Conservation (phyloP, 352 stramenopile genomes). For the Globisporangium emineosum region DNA sequence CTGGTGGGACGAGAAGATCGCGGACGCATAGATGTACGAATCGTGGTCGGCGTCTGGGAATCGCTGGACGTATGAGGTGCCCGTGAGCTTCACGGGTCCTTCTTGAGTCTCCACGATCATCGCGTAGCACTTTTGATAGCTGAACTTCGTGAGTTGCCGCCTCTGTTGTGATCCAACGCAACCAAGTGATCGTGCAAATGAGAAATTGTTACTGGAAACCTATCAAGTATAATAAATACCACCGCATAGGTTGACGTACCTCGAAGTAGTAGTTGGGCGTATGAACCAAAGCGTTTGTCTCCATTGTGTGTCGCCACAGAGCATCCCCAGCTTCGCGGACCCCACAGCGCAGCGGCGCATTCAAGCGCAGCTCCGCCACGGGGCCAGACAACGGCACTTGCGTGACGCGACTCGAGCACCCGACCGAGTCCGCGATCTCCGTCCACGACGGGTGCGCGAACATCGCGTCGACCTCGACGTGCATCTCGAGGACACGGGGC, state of each 20-base stretch:
- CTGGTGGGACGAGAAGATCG: neutral
- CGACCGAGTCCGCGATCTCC: neutral
- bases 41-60: neutral
- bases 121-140: constrained; percentile 12
- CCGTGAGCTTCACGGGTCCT: neutral
- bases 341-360: neutral
- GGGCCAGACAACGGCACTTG: neutral
- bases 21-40: constrained; percentile 4
- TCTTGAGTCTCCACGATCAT: neutral
- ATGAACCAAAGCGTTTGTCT: constrained; percentile 17
- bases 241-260: neutral
- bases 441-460: neutral
- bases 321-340: neutral
- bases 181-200: no score
- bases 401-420: neutral
- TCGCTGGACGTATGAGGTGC: constrained; percentile 4
- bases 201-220: neutral
- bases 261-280: constrained; percentile 10
- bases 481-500: constrained; percentile 1
- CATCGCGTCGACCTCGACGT: neutral
- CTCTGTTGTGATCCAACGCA: neutral
- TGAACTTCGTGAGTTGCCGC: neutral
- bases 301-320: neutral
- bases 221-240: neutral
- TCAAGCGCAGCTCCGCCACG: constrained; percentile 20